Evolutionary conservation across 192 early-diverging fungal genomes (phyloP).

Genomic region (Chytriomyces sp.): DNA sequence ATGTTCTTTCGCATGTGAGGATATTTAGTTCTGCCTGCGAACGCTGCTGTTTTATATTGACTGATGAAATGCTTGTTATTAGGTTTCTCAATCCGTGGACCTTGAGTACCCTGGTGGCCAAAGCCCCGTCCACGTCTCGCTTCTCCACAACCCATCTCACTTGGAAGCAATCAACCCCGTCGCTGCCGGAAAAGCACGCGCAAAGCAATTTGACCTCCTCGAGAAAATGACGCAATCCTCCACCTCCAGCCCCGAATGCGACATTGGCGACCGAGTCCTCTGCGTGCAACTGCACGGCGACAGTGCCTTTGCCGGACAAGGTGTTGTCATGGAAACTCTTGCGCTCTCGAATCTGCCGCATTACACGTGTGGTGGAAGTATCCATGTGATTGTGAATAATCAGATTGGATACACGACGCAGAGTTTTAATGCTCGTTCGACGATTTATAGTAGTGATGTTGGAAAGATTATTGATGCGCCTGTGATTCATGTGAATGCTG

Average conservation of each 20-base stretch:
- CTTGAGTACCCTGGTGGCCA: constrained; percentile 67
- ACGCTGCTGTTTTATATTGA: constrained; percentile 16
- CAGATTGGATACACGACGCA: constrained; percentile 97
- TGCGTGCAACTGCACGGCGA: constrained; percentile 97
- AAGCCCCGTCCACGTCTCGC: constrained; percentile 76
- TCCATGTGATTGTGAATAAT: constrained; percentile 99
- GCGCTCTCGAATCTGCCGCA: constrained; percentile 95
- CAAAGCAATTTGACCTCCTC: constrained; percentile 83
- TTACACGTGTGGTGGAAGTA: constrained; percentile 89
- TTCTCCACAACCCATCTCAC: constrained; percentile 97
- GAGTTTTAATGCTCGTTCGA: constrained; percentile 90
- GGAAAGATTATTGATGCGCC: constrained; percentile 97
- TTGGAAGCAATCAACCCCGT: constrained; percentile 96
- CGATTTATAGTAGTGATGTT: constrained; percentile 90
- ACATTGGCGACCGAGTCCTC: constrained; percentile 89
- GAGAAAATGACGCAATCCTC: background rate
- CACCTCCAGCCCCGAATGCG: constrained; percentile 58
- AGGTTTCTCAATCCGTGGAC: constrained; percentile 54
- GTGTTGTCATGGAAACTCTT: constrained; percentile 95
- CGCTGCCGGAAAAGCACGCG: constrained; percentile 92
- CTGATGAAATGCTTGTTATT: constrained; percentile 58
- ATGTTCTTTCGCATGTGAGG: constrained; percentile 89
- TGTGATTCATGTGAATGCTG: constrained; percentile 95
- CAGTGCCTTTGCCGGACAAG: constrained; percentile 72
- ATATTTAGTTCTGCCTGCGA: constrained; percentile 9